phyloP scores from a whole-genome alignment of 2,329 filamentous ascomycete species.

The Tolypocladium pustulatum region DNA sequence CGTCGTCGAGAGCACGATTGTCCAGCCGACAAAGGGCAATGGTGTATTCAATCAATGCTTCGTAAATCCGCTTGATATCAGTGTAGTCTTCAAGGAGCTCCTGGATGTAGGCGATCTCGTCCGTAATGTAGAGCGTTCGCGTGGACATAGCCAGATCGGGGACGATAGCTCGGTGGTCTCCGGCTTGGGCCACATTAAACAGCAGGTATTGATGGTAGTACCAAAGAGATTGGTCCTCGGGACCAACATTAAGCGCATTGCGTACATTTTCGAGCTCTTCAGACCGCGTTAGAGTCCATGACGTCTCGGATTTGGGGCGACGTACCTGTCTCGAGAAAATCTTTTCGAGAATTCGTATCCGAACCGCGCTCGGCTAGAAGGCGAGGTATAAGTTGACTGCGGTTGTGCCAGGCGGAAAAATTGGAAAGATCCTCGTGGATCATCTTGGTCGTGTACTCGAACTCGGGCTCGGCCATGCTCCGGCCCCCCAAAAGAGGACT shows the following conservation, averaged over 20 bases:
- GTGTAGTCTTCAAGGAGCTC: constrained; percentile 51
- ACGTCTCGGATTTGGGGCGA: constrained; percentile 18
- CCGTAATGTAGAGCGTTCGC: constrained; percentile 52
- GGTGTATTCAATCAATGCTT: constrained; percentile 70
- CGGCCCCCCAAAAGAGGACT: constrained; percentile 36
- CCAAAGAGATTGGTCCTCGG: constrained; percentile 93
- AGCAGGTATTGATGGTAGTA: constrained; percentile 91
- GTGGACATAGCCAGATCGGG: constrained; percentile 51
- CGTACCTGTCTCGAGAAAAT: constrained; percentile 58
- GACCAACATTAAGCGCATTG: constrained; percentile 74
- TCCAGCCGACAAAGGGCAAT: constrained; percentile 45
- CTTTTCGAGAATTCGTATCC: constrained; percentile 48
- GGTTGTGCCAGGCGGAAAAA: constrained; percentile 93
- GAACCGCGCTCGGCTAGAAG: constrained; percentile 63
- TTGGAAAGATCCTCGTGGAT: constrained; percentile 79
- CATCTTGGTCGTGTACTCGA: constrained; percentile 85
- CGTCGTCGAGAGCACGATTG: constrained; percentile 24
- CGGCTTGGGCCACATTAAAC: constrained; percentile 48
- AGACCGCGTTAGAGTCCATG: background rate
- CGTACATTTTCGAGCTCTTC: constrained; percentile 66
- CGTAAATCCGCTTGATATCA: constrained; percentile 74
- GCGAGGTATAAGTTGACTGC: constrained; percentile 71
- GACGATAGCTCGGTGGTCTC: constrained; percentile 46
- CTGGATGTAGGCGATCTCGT: constrained; percentile 65
- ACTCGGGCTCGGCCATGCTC: constrained; percentile 70